Conservation (phyloP, 1,284 basidiomycete species). For the Puccinia sorghi region DNA sequence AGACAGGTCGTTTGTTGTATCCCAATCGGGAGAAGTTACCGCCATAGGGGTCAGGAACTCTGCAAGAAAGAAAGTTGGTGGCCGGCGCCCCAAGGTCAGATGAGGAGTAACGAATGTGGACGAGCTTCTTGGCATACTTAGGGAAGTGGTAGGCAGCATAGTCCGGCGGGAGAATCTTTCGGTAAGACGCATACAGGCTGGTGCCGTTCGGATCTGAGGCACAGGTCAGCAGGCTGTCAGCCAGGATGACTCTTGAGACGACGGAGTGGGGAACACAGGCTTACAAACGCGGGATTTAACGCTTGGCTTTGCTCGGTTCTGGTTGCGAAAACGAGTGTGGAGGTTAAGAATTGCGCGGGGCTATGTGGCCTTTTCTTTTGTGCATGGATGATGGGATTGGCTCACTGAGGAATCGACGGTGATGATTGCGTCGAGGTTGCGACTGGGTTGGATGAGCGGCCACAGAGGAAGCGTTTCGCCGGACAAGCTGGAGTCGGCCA, state of each 20-base stretch:
- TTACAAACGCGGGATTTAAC: slow-evolving; percentile 45
- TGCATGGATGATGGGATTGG: neutral
- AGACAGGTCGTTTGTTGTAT: slow-evolving; percentile 47
- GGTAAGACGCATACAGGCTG: slow-evolving; percentile 44
- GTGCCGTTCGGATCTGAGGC: slow-evolving; percentile 46
- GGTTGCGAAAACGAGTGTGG: neutral
- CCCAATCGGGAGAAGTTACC: slow-evolving; percentile 48
- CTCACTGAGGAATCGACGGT: slow-evolving; percentile 46
- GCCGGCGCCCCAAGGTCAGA: neutral
- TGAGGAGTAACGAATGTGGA: neutral
- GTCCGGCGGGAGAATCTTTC: slow-evolving; percentile 36
- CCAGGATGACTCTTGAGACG: neutral
- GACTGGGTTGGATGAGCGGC: slow-evolving; percentile 57
- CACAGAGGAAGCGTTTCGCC: slow-evolving; percentile 57
- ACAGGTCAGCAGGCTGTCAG: neutral
- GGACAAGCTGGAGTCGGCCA: slow-evolving; percentile 43
- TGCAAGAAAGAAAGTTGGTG: neutral
- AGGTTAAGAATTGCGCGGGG: neutral
- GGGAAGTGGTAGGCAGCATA: slow-evolving; percentile 47
- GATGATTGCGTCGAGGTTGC: slow-evolving; percentile 56
- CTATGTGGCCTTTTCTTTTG: neutral
- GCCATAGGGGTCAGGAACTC: slow-evolving; percentile 47
- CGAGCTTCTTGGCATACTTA: slow-evolving; percentile 14
- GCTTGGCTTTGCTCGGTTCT: slow-evolving; percentile 49
- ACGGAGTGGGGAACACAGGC: neutral